These are phyloP conservation scores for Tuber borchii DNA, from an alignment of 495 filamentous ascomycete species.

Conservation along the genomic window DNA sequence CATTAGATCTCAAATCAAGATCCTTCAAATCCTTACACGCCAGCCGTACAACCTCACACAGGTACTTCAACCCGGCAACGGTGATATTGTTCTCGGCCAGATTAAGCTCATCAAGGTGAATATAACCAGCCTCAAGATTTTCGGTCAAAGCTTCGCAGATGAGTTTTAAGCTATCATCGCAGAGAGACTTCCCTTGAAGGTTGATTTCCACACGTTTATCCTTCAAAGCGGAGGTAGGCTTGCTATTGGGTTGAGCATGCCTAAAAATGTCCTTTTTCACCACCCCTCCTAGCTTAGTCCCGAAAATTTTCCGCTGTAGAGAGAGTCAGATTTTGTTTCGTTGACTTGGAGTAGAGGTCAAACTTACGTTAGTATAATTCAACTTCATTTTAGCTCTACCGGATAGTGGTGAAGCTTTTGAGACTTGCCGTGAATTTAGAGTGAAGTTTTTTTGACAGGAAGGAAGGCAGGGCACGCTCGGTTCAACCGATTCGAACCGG, in stretches of 20 bases:
- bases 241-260: constrained; percentile 16
- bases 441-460: too few relatives aligned
- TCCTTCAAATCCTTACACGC: constrained; percentile 34
- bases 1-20: constrained; percentile 30
- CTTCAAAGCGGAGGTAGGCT: constrained; percentile 15
- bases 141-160: constrained; percentile 32
- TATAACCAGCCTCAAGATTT: constrained; percentile 26
- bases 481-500: too few relatives aligned
- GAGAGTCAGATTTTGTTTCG: background rate
- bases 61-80: constrained; percentile 19
- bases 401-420: too few relatives aligned
- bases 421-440: too few relatives aligned
- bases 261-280: constrained; percentile 38
- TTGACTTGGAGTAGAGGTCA: too few relatives aligned
- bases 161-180: constrained; percentile 33
- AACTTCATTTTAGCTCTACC: constrained; percentile 22
- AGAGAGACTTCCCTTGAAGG: constrained; percentile 37
- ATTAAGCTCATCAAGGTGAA: constrained; percentile 37
- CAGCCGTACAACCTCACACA: constrained; percentile 26
- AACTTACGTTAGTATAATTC: constrained; percentile 34
- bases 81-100: constrained; percentile 35
- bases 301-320: constrained; percentile 32
- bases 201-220: constrained; percentile 36
- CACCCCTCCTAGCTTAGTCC: constrained; percentile 32
- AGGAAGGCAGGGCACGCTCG: too few relatives aligned